These are phyloP conservation scores for Hypholoma fasciculare DNA, from an alignment of 768 basidiomycete species.

Conservation along the genomic window DNA sequence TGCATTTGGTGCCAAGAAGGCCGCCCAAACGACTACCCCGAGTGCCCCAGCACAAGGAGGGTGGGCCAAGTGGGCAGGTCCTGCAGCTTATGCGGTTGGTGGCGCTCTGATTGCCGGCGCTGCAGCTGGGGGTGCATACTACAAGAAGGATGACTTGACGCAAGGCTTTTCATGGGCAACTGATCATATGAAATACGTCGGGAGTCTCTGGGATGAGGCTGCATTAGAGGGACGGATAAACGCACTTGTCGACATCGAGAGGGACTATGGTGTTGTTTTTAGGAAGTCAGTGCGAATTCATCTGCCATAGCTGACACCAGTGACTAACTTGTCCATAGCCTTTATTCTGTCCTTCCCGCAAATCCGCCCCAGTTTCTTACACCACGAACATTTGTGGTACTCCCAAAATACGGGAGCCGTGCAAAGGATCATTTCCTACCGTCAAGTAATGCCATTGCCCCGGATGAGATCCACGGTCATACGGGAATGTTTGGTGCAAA, in stretches of 20 bases:
- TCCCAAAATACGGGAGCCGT: conserved; percentile 58
- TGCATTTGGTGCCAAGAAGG: conserved; percentile 47
- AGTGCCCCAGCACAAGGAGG: conserved; percentile 17
- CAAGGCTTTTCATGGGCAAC: conserved; percentile 72
- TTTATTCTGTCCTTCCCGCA: conserved; percentile 78
- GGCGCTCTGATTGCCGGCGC: conserved; percentile 79
- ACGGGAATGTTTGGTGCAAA: conserved; percentile 83
- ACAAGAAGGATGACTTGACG: conserved; percentile 73
- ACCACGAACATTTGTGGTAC: conserved; percentile 74
- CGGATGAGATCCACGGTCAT: conserved; percentile 84
- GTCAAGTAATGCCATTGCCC: conserved; percentile 63
- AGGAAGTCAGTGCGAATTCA: conserved; percentile 53
- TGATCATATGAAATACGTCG: conserved; percentile 90
- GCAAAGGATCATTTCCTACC: conserved; percentile 58
- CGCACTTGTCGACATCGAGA: conserved; percentile 58
- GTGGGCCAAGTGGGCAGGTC: conserved; percentile 26
- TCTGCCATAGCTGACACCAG: neutral
- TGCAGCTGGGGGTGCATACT: conserved; percentile 83
- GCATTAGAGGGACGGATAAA: conserved; percentile 62
- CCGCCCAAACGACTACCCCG: conserved; percentile 27
- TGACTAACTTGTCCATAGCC: conserved; percentile 43
- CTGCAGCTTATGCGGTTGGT: conserved; percentile 60
- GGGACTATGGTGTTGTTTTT: conserved; percentile 66
- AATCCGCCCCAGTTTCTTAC: conserved; percentile 54
- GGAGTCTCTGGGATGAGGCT: conserved; percentile 80